Base-by-base conservation (phyloP, 345 rosid genomes). In the Laguncularia racemosa region DNA sequence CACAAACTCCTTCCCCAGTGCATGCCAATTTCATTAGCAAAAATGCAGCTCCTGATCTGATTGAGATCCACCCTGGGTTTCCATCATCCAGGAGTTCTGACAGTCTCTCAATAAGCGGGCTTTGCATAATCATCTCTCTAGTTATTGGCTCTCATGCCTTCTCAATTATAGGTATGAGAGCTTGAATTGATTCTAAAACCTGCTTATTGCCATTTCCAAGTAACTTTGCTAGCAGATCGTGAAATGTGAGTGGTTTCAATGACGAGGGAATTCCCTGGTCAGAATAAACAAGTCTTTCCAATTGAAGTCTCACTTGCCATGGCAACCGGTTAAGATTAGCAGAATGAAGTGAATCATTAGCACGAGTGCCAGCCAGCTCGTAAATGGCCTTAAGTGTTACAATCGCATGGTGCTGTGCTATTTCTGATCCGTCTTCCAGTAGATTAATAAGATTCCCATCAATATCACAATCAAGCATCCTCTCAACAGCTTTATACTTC, bases 401-500 rank as follows among this genome's bases (percentile, higher is more conserved):
- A 55, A 67, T 16, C 9, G 66, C 69, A 63, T 72, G 66, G 48
- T 67, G 65, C 52, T 72, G 76, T 21, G 55, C 56, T 40, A 67
- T 59, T 55, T 72, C 76, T 55, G 76, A 58, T 47, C 66, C 69
- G 50, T 48, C 48, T 44, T 67, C 72, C 16, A 63, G 47, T 40
- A 72, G 64, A 43, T 63, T 63, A 20, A 72, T 51, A 12, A 72
- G 66, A 50, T 56, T 55, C 59, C 61, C 67, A 15, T 67, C 76
- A 63, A 67, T 72, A 28, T 59, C 62, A 33, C 55, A 63, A 56
- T 59, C 62, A 51, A 59, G 56, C 69, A 72, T 72, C 67, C 63
- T 67, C 55, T 72, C 72, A 51, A 72, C 72, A 40, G 69, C 72
- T 63, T 59, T 72, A 38, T 52, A 62, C 43, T 72, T 72, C 46